A percentile compares a stretch with the other conserved stretches of the same genome.
Evolutionary conservation across 768 basidiomycete genomes (phyloP).

Genomic region (Lentinus tigrinus): DNA sequence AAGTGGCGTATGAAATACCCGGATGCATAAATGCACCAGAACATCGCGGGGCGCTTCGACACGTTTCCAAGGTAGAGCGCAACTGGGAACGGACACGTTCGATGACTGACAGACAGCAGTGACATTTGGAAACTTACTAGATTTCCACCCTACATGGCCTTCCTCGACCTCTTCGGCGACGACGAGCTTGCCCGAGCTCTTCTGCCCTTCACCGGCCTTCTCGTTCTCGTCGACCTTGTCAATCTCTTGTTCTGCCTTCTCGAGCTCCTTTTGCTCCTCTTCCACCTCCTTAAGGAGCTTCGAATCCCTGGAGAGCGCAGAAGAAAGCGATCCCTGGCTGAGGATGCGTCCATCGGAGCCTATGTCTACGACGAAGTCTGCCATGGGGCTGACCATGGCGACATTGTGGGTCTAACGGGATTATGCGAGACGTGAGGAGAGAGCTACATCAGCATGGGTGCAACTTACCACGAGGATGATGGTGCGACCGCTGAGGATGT

Average conservation of each 20-base stretch:
- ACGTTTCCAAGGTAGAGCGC: conserved; percentile 4
- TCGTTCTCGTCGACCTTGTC: conserved; percentile 23
- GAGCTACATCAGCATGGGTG: conserved; percentile 3
- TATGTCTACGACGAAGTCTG: conserved; percentile 53
- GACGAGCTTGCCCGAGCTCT: conserved; percentile 53
- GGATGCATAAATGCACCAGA: conserved; percentile 3
- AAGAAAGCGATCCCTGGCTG: conserved; percentile 45
- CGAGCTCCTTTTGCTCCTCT: conserved; percentile 20
- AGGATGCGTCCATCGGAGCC: conserved; percentile 48
- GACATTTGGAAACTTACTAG: conserved; percentile 26
- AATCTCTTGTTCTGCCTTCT: conserved; percentile 22
- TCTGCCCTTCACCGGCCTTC: conserved; percentile 10
- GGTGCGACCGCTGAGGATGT: conserved; percentile 43
- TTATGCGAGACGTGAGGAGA: neutral
- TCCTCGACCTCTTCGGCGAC: conserved; percentile 61
- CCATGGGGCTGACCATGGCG: conserved; percentile 48
- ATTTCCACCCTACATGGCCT: conserved; percentile 54
- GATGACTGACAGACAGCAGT: neutral
- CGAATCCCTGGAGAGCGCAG: conserved; percentile 39
- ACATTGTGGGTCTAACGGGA: conserved; percentile 45
- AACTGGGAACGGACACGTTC: conserved; percentile 4
- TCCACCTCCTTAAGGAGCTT: conserved; percentile 27
- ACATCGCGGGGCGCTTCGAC: neutral
- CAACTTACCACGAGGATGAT: conserved; percentile 43
- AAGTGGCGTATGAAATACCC: neutral